Evolutionary conservation across 2,329 filamentous ascomycete species (phyloP).

Genomic region (Sporothrix pseudoabietina): DNA sequence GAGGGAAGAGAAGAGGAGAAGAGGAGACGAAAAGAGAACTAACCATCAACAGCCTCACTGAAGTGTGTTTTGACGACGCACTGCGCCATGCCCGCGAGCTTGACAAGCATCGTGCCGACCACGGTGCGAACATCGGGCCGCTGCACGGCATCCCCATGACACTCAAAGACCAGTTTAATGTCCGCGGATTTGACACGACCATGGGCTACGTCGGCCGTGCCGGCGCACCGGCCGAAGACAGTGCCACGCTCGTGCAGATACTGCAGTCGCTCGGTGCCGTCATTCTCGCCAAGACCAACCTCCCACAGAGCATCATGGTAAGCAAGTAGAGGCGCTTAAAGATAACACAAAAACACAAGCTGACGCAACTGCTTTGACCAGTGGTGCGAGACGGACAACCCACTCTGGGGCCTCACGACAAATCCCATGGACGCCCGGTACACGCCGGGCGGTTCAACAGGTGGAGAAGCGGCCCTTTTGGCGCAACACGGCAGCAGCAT

Average conservation of each 20-base stretch:
- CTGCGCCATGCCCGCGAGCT: constrained; percentile 40
- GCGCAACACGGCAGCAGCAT: constrained; percentile 41
- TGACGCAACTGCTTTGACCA: neutral
- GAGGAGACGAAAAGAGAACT: neutral
- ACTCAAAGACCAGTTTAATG: constrained; percentile 41
- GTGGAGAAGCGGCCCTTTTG: constrained; percentile 45
- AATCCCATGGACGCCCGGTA: constrained; percentile 43
- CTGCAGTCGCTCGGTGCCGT: constrained; percentile 40
- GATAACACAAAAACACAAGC: neutral
- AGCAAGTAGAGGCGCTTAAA: neutral
- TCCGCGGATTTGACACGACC: constrained; percentile 29
- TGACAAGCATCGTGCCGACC: constrained; percentile 39
- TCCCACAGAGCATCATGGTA: constrained; percentile 39
- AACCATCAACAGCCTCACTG: constrained; percentile 43
- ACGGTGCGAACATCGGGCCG: constrained; percentile 41
- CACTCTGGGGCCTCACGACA: constrained; percentile 42
- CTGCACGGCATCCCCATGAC: constrained; percentile 49
- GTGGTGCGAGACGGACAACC: constrained; percentile 43
- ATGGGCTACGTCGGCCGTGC: constrained; percentile 44
- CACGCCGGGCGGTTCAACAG: constrained; percentile 44
- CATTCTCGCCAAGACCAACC: constrained; percentile 37
- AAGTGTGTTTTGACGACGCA: constrained; percentile 44
- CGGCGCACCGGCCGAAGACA: constrained; percentile 12
- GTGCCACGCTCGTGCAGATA: constrained; percentile 34
- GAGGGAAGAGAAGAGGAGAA: no score